Evolutionary conservation across 129 eudicot genomes (phyloP), one percentile per base, ranked within the genome.

Genomic region (Tagetes erecta): DNA sequence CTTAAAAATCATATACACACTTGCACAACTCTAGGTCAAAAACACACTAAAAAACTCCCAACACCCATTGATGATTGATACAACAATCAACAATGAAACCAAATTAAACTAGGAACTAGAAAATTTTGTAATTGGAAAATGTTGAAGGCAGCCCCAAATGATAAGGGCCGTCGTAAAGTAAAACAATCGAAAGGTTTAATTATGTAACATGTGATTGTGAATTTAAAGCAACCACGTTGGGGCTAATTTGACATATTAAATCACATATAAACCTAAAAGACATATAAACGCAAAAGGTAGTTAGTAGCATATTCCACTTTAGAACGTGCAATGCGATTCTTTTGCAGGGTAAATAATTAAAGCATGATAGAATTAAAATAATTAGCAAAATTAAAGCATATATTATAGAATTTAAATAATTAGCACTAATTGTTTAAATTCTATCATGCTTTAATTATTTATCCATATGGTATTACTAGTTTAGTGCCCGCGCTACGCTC

Each of bases 191-290:
- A 35, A 58, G 49, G 50, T 70, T 52, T 38, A 31, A 51, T 35
- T 31, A 51, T 58, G 8, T 37, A 2, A 34, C 67, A 11, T 44
- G 47, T 44, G 8, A 8, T 6, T 62, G 45, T 70, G 46, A 51
- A 70, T 36, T 71, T 53, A 52, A 53, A 72, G 3, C 42, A 72
- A 57, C 67, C 76, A 72, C 68, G 76, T 72, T 72, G 77, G 57
- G 40, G 8, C 46, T 66, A 59, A 50, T 11, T 13, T 53, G 63
- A 66, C 45, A 76, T 6, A 52, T 63, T 2, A 75, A 74, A 53
- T 30, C 53, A 64, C 65, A 35, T 40, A 13, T 42, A 53, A 30
- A 42, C 72, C 55, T 4, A 52, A 51, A 51, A 20, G 27, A 20
- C 27, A 20, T 20, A 20, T 20, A 20, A 20, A 20, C 27, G 27